Conservation (phyloP, 164 flowering plant genomes). For the Sedum album region DNA sequence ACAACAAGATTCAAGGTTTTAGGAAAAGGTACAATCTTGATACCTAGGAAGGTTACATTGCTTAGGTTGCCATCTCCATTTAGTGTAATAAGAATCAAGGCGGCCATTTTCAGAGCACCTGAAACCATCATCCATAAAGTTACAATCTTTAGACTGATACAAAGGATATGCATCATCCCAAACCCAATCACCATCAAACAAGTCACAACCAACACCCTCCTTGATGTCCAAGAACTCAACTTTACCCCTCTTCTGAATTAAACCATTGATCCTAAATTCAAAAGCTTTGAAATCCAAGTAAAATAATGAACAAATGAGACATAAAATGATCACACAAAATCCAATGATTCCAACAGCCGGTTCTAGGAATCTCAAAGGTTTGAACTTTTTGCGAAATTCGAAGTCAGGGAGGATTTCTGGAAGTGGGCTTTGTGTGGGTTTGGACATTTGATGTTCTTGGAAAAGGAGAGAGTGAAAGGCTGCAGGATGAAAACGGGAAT, state of each 20-base stretch:
- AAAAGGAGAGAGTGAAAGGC: no score
- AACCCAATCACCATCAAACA: neutral
- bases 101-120: neutral
- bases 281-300: neutral
- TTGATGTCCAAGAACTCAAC: neutral
- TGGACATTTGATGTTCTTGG: neutral
- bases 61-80: neutral
- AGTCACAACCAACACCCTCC: neutral
- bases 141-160: neutral
- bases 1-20: neutral
- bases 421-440: neutral
- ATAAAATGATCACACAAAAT: neutral
- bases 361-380: neutral
- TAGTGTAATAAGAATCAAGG: neutral
- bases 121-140: neutral
- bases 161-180: neutral
- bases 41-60: neutral
- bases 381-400: neutral
- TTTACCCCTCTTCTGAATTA: neutral
- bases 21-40: neutral
- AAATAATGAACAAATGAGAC: neutral
- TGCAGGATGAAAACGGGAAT: no score
- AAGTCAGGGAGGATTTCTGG: neutral
- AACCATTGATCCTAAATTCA: neutral
- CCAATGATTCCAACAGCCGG: neutral